Percentiles rank a stretch among this genome's conserved stretches.
These are phyloP conservation scores for Cymodocea nodosa DNA, from an alignment of 116 monocot species.

Conservation along the genomic window DNA sequence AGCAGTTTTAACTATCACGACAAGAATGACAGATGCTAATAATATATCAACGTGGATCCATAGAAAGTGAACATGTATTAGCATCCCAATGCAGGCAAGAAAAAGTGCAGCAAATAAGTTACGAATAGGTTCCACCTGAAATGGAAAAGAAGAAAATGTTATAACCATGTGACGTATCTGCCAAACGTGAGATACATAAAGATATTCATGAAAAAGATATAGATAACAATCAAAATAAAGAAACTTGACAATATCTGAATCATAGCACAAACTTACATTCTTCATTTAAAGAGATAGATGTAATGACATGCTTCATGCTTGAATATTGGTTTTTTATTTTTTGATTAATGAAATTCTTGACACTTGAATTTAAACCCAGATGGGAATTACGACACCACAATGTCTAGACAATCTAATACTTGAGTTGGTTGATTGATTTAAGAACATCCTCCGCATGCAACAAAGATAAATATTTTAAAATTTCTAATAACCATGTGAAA, in stretches of 20 bases:
- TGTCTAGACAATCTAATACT: no score
- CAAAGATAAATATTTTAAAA: background rate
- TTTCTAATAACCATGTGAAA: no score
- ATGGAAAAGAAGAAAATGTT: background rate
- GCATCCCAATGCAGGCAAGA: constrained; percentile 96
- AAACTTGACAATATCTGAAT: background rate
- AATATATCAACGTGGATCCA: constrained; percentile 96
- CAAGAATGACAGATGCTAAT: constrained; percentile 82
- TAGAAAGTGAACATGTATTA: constrained; percentile 89
- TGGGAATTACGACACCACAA: no score
- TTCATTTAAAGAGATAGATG: background rate
- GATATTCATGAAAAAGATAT: background rate
- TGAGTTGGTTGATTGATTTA: background rate
- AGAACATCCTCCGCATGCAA: background rate
- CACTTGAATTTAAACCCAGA: no score
- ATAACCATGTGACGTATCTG: background rate
- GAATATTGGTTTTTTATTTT: background rate
- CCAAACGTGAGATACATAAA: background rate
- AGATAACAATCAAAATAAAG: background rate
- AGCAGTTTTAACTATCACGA: constrained; percentile 68
- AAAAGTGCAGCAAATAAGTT: constrained; percentile 98
- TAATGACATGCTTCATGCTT: background rate
- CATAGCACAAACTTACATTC: background rate
- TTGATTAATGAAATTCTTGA: no score
- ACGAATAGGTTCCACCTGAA: constrained; percentile 83